A percentile compares a stretch with the other conserved stretches of the same genome.
These are phyloP conservation scores for Cairneyella variabilis DNA, from an alignment of 495 filamentous ascomycete genomes.

Conservation along the genomic window DNA sequence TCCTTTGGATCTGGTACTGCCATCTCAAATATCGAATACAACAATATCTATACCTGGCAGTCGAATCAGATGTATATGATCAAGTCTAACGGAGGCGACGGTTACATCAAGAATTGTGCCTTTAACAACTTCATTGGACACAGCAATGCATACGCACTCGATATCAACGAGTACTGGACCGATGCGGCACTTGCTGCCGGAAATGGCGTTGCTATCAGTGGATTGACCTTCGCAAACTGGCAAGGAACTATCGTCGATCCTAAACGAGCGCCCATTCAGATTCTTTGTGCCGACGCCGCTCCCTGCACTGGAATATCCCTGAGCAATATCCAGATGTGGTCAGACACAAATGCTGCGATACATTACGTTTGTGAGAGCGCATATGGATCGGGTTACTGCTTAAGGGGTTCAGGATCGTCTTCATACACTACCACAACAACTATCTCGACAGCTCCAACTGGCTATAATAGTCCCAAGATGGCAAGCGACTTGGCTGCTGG, in stretches of 20 bases:
- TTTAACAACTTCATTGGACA: not conserved
- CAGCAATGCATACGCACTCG: not conserved
- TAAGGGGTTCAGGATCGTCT: not conserved
- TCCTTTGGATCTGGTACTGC: conserved; percentile 34
- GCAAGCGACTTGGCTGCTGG: not conserved
- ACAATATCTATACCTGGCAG: conserved; percentile 30
- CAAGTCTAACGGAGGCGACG: conserved; percentile 1
- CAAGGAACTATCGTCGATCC: not conserved
- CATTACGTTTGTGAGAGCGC: not conserved
- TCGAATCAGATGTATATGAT: conserved; percentile 50
- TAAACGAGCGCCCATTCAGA: not conserved
- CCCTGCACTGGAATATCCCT: not conserved
- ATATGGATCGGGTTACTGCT: not conserved
- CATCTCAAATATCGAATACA: not conserved
- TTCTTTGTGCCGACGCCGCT: not conserved
- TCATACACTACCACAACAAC: not conserved
- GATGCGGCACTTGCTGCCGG: not conserved
- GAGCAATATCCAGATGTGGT: not conserved
- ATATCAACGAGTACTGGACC: not conserved
- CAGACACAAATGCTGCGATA: not conserved
- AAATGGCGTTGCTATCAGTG: not conserved
- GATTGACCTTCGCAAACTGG: not conserved
- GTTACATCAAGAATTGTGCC: not conserved
- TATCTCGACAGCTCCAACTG: not conserved
- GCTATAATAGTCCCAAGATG: not conserved